phyloP scores from a whole-genome alignment of 495 filamentous ascomycete species.

The Penicillium flavigenum region DNA sequence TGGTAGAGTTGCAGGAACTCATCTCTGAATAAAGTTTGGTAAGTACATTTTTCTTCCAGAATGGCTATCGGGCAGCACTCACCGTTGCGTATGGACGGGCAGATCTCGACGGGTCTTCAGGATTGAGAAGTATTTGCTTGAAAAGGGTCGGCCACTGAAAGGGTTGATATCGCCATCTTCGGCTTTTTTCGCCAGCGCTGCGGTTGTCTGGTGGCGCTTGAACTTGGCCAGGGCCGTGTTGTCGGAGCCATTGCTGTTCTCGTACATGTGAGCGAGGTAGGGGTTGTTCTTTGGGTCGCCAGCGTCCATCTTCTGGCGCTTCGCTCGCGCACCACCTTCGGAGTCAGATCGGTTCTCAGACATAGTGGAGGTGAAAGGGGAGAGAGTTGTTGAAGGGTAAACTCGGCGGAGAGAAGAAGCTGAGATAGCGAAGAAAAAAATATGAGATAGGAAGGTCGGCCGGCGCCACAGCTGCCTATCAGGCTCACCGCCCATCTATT shows the following conservation, averaged over 20 bases:
- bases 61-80: slow-evolving; percentile 20
- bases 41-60: slow-evolving; percentile 2
- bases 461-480: slow-evolving; percentile 36
- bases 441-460: slow-evolving; percentile 39
- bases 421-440: slow-evolving; percentile 28
- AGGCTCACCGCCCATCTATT: slow-evolving; percentile 35
- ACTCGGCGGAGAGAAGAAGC: slow-evolving; percentile 5
- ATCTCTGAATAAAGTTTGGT: slow-evolving; percentile 52
- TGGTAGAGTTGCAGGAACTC: slow-evolving; percentile 94
- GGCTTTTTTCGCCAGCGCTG: slow-evolving; percentile 64
- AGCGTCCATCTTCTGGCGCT: slow-evolving; percentile 52
- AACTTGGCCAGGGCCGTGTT: slow-evolving; percentile 60
- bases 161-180: slow-evolving; percentile 86
- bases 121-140: slow-evolving; percentile 84
- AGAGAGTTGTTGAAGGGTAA: slow-evolving; percentile 18
- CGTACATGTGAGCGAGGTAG: slow-evolving; percentile 88
- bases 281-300: slow-evolving; percentile 66
- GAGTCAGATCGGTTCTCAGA: slow-evolving; percentile 43
- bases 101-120: slow-evolving; percentile 78
- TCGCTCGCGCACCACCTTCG: slow-evolving; percentile 43
- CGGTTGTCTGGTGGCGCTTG: slow-evolving; percentile 78
- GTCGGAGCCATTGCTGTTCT: slow-evolving; percentile 48
- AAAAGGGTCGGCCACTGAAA: slow-evolving; percentile 74
- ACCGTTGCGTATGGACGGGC: slow-evolving; percentile 88
- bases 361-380: slow-evolving; percentile 35